A percentile compares a stretch with the other conserved stretches of the same genome.
Evolutionary conservation across 1,284 basidiomycete genomes (phyloP).

Genomic region (Pholiota adiposa): DNA sequence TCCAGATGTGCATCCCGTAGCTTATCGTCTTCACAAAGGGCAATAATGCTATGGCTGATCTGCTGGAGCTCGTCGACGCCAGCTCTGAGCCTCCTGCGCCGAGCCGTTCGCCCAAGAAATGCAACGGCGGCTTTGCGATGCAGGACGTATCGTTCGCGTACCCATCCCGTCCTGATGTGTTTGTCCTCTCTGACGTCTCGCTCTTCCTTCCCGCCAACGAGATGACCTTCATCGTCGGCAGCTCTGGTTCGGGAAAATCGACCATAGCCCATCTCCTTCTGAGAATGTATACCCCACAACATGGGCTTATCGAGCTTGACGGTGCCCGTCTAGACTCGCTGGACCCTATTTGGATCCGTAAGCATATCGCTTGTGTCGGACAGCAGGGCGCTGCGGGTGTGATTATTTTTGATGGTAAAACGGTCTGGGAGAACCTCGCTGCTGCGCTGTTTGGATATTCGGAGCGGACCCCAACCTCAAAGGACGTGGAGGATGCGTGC

Average conservation of each 20-base stretch:
- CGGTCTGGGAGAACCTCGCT: conserved; percentile 86
- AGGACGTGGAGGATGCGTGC: conserved; percentile 82
- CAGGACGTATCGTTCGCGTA: conserved; percentile 84
- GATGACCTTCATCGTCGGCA: conserved; percentile 92
- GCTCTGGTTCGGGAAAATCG: conserved; percentile 90
- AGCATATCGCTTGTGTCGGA: conserved; percentile 78
- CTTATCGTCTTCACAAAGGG: conserved; percentile 83
- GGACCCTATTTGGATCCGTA: conserved; percentile 75
- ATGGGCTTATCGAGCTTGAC: conserved; percentile 78
- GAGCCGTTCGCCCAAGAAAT: conserved; percentile 33
- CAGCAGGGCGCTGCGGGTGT: conserved; percentile 77
- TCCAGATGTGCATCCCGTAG: conserved; percentile 87
- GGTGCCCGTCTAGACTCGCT: conserved; percentile 79
- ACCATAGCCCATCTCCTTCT: conserved; percentile 87
- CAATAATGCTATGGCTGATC: conserved; percentile 80
- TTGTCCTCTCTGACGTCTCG: conserved; percentile 66
- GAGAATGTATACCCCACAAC: conserved; percentile 66
- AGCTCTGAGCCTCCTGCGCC: not conserved
- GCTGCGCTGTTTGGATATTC: conserved; percentile 54
- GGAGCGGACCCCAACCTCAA: conserved; percentile 35
- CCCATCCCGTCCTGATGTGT: conserved; percentile 74
- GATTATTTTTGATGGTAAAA: conserved; percentile 67
- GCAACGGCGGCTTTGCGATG: conserved; percentile 79
- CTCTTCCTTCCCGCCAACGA: conserved; percentile 85
- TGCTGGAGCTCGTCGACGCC: conserved; percentile 43